These are phyloP conservation scores for Lippia alba DNA, from an alignment of 305 asterid species.

Conservation along the genomic window DNA sequence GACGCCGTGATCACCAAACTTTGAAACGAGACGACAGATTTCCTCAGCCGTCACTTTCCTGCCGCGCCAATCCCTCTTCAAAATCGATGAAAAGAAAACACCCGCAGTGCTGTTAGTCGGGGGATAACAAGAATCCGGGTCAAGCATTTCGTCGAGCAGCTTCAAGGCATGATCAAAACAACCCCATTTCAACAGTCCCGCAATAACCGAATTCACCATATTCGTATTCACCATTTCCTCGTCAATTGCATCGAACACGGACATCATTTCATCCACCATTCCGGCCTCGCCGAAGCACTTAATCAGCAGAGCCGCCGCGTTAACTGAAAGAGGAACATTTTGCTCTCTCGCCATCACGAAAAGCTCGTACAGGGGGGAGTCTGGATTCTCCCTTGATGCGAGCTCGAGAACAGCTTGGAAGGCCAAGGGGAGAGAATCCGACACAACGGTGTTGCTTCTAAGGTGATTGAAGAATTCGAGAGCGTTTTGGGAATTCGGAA, in stretches of 20 bases:
- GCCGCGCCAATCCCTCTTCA: constrained; percentile 51
- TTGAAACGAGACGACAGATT: constrained; percentile 47
- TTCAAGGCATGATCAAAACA: constrained; percentile 64
- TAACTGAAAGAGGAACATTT: constrained; percentile 50
- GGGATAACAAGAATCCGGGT: constrained; percentile 35
- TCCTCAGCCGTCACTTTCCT: constrained; percentile 56
- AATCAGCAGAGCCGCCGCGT: constrained; percentile 64
- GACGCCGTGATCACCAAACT: constrained; percentile 52
- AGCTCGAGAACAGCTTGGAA: constrained; percentile 75
- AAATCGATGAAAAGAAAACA: constrained; percentile 43
- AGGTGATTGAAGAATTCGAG: constrained; percentile 57
- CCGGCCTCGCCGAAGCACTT: constrained; percentile 50
- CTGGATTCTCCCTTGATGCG: constrained; percentile 51
- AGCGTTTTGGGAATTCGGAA: constrained; percentile 60
- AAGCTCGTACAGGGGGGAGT: constrained; percentile 51
- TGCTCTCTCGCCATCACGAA: constrained; percentile 49
- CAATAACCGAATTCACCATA: constrained; percentile 53
- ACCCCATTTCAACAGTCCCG: constrained; percentile 46
- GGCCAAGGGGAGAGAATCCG: constrained; percentile 51
- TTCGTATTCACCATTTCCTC: constrained; percentile 42
- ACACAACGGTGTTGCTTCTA: constrained; percentile 34
- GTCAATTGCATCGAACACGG: constrained; percentile 50
- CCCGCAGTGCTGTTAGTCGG: constrained; percentile 57
- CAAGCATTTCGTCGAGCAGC: constrained; percentile 83
- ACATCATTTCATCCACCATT: constrained; percentile 61